Evolutionary conservation across 148 eudicot genomes (phyloP), one percentile per base, ranked within the genome.

Genomic region (Vaccinium corymbosum): DNA sequence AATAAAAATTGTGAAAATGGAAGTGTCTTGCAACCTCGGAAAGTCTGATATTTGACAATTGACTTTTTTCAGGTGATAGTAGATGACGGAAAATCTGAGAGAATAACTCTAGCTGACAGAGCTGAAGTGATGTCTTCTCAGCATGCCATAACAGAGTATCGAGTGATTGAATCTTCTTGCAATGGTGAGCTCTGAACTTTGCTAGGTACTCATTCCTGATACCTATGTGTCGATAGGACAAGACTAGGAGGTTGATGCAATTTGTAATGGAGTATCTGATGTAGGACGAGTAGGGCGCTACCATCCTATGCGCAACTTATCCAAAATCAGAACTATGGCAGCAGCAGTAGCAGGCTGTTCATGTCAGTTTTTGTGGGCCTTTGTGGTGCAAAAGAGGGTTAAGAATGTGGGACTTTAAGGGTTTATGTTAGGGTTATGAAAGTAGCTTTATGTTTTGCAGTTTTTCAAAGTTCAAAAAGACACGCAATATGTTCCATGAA

Each of bases 31-130:
- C 83, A 27, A 29, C 38, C n/a, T 90, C 9, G 11, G 46, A 68
- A 73, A 20, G 55, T 72, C 35, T n/a, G 51, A 38, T 38, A 14
- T 32, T 20, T 12, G 62, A 0, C 48, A 77, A 42, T 77, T 35
- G 53, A 20, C 81, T 84, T 29, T 84, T 80, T 82, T 49, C 80
- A 95, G 99, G 92, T 93, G 81, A 83, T 95, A 71, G 85, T 97
- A 56, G 98, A 95, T 80, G 90, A 93, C 84, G 99, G 99, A 51
- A 97, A 89, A 88, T 95, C 98, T 61, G 99, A 97, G 84, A 86
- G 98, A 82, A 92, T 95, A 66, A 94, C 95, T 27, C 87, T 93
- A 12, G 86, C 82, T 52, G 92, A 88, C 35, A 87, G 81, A 84
- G 49, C 57, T 61, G 71, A 79, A 71, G 83, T 86, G 50, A 78